phyloP scores from a whole-genome alignment of 768 basidiomycete genomes.

The Sporobolomyces roseus region DNA sequence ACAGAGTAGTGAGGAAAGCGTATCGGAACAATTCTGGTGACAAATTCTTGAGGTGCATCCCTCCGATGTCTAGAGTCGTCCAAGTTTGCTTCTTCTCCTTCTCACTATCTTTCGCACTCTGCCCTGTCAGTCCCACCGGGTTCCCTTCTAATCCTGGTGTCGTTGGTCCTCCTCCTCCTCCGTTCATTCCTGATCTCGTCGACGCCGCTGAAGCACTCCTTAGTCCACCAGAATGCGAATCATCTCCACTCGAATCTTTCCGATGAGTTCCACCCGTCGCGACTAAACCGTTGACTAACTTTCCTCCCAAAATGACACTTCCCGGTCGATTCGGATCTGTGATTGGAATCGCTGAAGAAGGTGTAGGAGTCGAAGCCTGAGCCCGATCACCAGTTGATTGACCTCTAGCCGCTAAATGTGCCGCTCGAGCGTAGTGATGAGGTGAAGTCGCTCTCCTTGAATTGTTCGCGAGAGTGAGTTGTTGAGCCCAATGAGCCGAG shows the following conservation, averaged over 20 bases:
- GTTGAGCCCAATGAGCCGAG: slow-evolving; percentile 43
- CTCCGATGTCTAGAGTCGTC: slow-evolving; percentile 93
- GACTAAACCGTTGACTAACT: not conserved
- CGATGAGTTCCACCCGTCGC: slow-evolving; percentile 7
- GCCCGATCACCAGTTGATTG: slow-evolving; percentile 78
- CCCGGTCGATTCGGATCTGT: slow-evolving; percentile 44
- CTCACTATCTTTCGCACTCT: not conserved
- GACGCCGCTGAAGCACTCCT: slow-evolving; percentile 28
- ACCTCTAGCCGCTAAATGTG: slow-evolving; percentile 84
- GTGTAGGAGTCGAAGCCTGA: slow-evolving; percentile 1
- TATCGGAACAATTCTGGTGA: slow-evolving; percentile 75
- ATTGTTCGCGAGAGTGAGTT: slow-evolving; percentile 56
- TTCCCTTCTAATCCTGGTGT: slow-evolving; percentile 16
- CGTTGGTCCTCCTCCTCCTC: slow-evolving; percentile 8
- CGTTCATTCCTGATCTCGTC: slow-evolving; percentile 6
- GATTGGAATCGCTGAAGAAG: slow-evolving; percentile 69
- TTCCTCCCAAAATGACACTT: slow-evolving; percentile 8
- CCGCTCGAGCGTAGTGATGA: slow-evolving; percentile 91
- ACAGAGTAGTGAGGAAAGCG: slow-evolving; percentile 87
- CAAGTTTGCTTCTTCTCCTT: slow-evolving; percentile 52
- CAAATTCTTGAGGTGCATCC: slow-evolving; percentile 85
- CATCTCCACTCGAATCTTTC: slow-evolving; percentile 18
- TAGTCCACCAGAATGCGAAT: slow-evolving; percentile 16
- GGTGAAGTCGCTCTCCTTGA: slow-evolving; percentile 79
- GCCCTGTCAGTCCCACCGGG: slow-evolving; percentile 9